Percentiles rank a stretch among this genome's conserved stretches.
Evolutionary conservation across 495 filamentous ascomycete species (phyloP).

Genomic region (Lasiosphaeria miniovina): DNA sequence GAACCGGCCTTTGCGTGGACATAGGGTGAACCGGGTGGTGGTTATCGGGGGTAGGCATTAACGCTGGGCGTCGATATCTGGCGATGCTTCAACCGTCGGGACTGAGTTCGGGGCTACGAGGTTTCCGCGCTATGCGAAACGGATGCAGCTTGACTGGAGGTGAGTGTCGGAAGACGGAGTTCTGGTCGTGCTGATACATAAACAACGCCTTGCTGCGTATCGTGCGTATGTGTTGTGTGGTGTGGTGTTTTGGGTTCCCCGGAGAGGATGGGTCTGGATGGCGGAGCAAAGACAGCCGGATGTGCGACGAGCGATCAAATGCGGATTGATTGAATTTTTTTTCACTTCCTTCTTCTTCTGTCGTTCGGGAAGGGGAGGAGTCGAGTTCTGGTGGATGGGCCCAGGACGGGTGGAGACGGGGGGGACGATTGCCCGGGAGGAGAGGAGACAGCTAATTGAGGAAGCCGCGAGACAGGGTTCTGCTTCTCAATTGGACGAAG

Average conservation of each 20-base stretch:
- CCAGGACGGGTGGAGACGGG: constrained; percentile 15
- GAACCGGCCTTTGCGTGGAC: constrained; percentile 47
- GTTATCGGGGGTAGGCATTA: constrained; percentile 51
- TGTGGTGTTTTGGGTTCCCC: constrained; percentile 19
- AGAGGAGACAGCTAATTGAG: constrained; percentile 7
- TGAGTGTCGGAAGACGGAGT: constrained; percentile 64
- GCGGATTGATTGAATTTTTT: constrained; percentile 18
- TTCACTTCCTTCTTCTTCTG: constrained; percentile 3
- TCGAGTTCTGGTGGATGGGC: constrained; percentile 17
- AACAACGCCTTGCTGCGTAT: constrained; percentile 49
- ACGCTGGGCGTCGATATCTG: constrained; percentile 39
- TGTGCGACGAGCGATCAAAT: constrained; percentile 15
- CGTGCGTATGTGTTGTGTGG: constrained; percentile 36
- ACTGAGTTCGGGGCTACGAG: constrained; percentile 76
- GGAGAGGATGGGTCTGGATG: constrained; percentile 8
- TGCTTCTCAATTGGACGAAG: neutral
- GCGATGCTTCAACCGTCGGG: constrained; percentile 73
- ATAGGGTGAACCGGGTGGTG: constrained; percentile 46
- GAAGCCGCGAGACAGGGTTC: neutral
- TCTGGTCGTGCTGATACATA: constrained; percentile 57
- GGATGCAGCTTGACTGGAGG: constrained; percentile 89
- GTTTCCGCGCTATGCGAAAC: constrained; percentile 88
- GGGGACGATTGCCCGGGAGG: constrained; percentile 13
- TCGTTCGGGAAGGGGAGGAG: constrained; percentile 6
- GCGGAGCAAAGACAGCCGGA: constrained; percentile 1